These are phyloP conservation scores for Dryas octopetala DNA, from an alignment of 306 rosid genomes.

Conservation along the genomic window DNA sequence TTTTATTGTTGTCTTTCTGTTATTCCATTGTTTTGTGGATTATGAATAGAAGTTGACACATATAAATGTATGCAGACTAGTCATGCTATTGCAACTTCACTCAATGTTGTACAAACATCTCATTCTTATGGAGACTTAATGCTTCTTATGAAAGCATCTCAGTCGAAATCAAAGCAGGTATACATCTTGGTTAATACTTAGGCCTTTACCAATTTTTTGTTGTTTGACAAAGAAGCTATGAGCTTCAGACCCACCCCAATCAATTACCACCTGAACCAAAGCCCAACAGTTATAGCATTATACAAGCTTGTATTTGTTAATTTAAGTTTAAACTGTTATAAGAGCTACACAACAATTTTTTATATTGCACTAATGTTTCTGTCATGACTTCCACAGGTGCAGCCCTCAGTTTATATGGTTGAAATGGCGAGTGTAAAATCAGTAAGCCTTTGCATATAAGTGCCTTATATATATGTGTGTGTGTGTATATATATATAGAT, in stretches of 20 bases:
- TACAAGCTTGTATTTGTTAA: neutral
- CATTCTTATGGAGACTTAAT: conserved; percentile 87
- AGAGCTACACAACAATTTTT: conserved; percentile 18
- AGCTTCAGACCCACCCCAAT: neutral
- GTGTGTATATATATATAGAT: too few relatives aligned
- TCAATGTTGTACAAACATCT: conserved; percentile 78
- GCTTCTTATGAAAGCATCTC: conserved; percentile 66
- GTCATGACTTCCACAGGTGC: conserved; percentile 53
- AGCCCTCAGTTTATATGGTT: conserved; percentile 75
- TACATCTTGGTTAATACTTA: conserved; percentile 26
- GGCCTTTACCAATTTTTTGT: neutral
- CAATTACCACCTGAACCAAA: neutral
- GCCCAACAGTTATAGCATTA: neutral
- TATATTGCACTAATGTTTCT: conserved; percentile 21
- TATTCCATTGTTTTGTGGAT: neutral
- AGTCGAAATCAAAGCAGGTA: conserved; percentile 77
- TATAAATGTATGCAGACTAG: conserved; percentile 62
- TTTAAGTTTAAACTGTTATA: conserved; percentile 9
- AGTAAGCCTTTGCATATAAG: conserved; percentile 51
- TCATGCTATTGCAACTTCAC: conserved; percentile 66
- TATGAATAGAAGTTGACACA: conserved; percentile 10
- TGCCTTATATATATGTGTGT: neutral
- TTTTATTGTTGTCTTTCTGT: conserved; percentile 1
- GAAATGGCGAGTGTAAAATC: conserved; percentile 75
- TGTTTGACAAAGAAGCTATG: conserved; percentile 8